phyloP scores from a whole-genome alignment of 768 basidiomycete species.

The Suillus brevipes region DNA sequence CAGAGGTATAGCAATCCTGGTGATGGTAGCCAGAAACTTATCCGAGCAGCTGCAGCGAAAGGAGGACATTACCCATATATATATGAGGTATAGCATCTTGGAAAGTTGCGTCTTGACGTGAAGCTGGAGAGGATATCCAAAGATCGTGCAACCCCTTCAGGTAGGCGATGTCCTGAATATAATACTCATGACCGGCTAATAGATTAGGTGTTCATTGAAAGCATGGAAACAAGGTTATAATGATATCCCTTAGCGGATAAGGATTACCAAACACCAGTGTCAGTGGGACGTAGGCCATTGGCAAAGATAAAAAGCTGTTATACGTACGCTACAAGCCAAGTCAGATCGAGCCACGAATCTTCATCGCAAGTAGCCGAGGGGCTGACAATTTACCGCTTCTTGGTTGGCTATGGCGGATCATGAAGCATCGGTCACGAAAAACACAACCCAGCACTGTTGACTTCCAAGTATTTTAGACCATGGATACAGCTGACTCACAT shows the following conservation, averaged over 20 bases:
- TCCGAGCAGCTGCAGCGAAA: not conserved
- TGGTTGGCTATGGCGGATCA: not conserved
- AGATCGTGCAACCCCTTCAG: too few species aligned
- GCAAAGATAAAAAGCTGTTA: not conserved
- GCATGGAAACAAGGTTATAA: not conserved
- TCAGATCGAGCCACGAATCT: not conserved
- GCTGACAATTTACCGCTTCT: not conserved
- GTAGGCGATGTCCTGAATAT: not conserved
- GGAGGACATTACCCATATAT: not conserved
- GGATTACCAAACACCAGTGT: not conserved
- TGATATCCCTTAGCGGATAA: not conserved
- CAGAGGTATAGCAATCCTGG: not conserved
- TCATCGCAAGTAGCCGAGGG: not conserved
- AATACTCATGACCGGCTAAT: not conserved
- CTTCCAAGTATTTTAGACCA: not conserved
- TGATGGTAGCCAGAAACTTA: not conserved
- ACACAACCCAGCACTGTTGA: too few species aligned
- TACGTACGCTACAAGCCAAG: not conserved
- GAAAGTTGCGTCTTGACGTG: not conserved
- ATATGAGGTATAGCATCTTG: not conserved
- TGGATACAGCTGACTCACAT: not conserved
- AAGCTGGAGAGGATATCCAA: not conserved
- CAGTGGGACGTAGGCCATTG: not conserved
- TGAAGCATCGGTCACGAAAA: not conserved
- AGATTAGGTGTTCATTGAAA: not conserved